Percentiles rank a stretch among this genome's conserved stretches.
These are phyloP conservation scores for Apophysomyces trapeziformis DNA, from an alignment of 371 early-diverging fungal species.

Conservation along the genomic window DNA sequence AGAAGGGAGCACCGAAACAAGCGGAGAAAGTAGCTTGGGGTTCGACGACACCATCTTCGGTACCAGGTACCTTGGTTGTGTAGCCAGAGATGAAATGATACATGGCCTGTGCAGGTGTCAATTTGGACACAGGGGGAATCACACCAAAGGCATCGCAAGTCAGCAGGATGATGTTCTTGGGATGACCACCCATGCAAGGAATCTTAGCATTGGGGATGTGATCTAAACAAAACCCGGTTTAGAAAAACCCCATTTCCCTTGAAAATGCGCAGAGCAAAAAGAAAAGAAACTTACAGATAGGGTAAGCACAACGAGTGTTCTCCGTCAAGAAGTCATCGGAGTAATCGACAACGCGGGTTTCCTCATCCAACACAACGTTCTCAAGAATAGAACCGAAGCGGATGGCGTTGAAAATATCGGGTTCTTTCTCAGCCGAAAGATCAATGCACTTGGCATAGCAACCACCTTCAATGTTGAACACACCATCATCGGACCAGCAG, in stretches of 20 bases:
- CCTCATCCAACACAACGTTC: slow-evolving; percentile 89
- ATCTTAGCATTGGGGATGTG: slow-evolving; percentile 96
- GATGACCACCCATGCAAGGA: slow-evolving; percentile 93
- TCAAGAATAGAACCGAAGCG: slow-evolving; percentile 94
- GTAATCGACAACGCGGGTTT: slow-evolving; percentile 89
- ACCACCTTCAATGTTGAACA: slow-evolving; percentile 99
- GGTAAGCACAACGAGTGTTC: slow-evolving; percentile 98
- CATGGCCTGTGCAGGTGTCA: slow-evolving; percentile 92
- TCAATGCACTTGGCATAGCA: slow-evolving; percentile 98
- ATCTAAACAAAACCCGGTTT: slow-evolving; percentile 43
- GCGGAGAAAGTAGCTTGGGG: slow-evolving; percentile 94
- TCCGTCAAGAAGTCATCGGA: slow-evolving; percentile 85
- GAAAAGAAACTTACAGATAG: slow-evolving; percentile 59
- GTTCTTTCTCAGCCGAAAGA: slow-evolving; percentile 94
- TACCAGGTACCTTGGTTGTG: slow-evolving; percentile 95
- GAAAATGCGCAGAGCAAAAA: no score
- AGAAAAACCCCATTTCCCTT: no score
- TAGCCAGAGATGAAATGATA: slow-evolving; percentile 97
- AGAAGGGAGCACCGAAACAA: slow-evolving; percentile 97
- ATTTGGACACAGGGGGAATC: slow-evolving; percentile 92
- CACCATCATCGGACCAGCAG: slow-evolving; percentile 95
- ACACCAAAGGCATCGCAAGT: slow-evolving; percentile 99
- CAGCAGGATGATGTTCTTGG: slow-evolving; percentile 94
- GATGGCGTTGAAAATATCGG: slow-evolving; percentile 97
- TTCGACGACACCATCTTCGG: slow-evolving; percentile 95